Percentiles rank a stretch among this genome's conserved stretches.
These are phyloP conservation scores for Grigorovia humatica DNA, from an alignment of 805 yeast genomes.

Conservation along the genomic window DNA sequence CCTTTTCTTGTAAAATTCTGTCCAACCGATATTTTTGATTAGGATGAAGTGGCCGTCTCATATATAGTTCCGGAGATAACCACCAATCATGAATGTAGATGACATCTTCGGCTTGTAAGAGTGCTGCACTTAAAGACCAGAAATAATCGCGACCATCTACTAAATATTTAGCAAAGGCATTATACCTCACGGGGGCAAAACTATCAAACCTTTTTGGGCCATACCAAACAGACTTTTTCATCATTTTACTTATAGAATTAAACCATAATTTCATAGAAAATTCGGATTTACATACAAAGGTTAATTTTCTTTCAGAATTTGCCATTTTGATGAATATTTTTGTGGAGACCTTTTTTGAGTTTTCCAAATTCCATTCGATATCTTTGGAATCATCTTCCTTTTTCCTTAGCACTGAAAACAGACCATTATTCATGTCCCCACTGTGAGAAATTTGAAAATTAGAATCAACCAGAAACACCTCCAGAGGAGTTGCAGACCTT, in stretches of 20 bases:
- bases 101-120: slow-evolving; percentile 87
- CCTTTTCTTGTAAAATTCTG: slow-evolving; percentile 76
- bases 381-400: slow-evolving; percentile 11
- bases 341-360: slow-evolving; percentile 37
- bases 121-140: slow-evolving; percentile 91
- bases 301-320: slow-evolving; percentile 69
- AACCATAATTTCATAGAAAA: slow-evolving; percentile 65
- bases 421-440: slow-evolving; percentile 16
- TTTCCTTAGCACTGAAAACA: slow-evolving; percentile 15
- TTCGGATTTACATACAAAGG: slow-evolving; percentile 57
- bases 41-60: slow-evolving; percentile 90
- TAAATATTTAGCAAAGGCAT: slow-evolving; percentile 90
- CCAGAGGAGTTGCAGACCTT: slow-evolving; percentile 78
- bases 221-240: slow-evolving; percentile 60
- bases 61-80: slow-evolving; percentile 87
- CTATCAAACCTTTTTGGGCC: slow-evolving; percentile 68
- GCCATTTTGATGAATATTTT: slow-evolving; percentile 50
- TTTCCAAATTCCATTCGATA: slow-evolving; percentile 12
- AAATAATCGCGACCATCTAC: slow-evolving; percentile 94
- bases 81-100: slow-evolving; percentile 98
- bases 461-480: slow-evolving; percentile 81
- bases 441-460: slow-evolving; percentile 49
- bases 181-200: slow-evolving; percentile 82
- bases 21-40: slow-evolving; percentile 92
- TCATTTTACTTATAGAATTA: slow-evolving; percentile 60